These are phyloP conservation scores for Fusarium tanahbumbuense DNA, from an alignment of 2,329 filamentous ascomycete species.

Conservation along the genomic window DNA sequence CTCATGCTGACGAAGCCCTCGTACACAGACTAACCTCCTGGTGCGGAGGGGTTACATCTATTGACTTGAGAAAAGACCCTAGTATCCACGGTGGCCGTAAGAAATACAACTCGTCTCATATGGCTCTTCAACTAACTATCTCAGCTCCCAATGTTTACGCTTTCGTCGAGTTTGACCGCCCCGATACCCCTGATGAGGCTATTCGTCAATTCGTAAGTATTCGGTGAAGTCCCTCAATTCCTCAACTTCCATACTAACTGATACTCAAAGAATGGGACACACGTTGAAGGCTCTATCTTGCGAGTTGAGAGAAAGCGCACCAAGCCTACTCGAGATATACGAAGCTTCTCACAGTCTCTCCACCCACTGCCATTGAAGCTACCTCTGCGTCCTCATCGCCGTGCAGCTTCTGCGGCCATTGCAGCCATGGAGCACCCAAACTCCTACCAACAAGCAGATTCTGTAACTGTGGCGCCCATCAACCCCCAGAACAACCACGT, in stretches of 20 bases:
- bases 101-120: not conserved
- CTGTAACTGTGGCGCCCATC: not conserved
- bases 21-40: constrained; percentile 53
- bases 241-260: not conserved
- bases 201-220: constrained; percentile 54
- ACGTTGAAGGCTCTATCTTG: constrained; percentile 49
- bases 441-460: not conserved
- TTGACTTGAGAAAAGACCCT: constrained; percentile 14
- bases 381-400: constrained; percentile 22
- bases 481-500: not conserved
- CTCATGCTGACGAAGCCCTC: constrained; percentile 50
- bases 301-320: constrained; percentile 55
- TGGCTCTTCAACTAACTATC: constrained; percentile 21
- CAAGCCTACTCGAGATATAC: constrained; percentile 19
- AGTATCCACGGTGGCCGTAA: constrained; percentile 23
- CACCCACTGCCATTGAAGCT: not conserved
- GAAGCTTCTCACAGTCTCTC: not conserved
- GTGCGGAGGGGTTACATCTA: constrained; percentile 52
- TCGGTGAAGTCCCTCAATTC: not conserved
- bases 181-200: constrained; percentile 53
- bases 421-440: not conserved
- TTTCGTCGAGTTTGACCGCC: constrained; percentile 56
- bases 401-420: not conserved
- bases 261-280: constrained; percentile 48
- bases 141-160: constrained; percentile 46